Conservation (phyloP, 2,329 filamentous ascomycete species). For the Ophiognomonia clavigignenti-juglandacearum region DNA sequence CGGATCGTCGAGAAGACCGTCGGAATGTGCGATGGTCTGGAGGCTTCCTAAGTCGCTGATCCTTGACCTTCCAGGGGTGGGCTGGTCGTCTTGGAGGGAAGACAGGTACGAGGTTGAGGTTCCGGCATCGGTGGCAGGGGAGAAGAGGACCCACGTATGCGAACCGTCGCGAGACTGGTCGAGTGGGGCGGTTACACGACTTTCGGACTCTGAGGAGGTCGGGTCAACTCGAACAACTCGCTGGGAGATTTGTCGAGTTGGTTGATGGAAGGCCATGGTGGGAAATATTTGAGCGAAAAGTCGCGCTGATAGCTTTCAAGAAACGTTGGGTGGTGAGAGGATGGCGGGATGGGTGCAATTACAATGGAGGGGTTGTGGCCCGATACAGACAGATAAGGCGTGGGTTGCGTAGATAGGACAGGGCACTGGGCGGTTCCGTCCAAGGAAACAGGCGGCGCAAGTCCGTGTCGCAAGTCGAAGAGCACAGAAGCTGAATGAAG, state of each 20-base stretch:
- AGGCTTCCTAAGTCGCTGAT: constrained; percentile 79
- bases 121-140: constrained; percentile 58
- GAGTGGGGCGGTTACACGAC: constrained; percentile 20
- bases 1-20: constrained; percentile 21
- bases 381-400: neutral
- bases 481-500: constrained; percentile 5
- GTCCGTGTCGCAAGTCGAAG: neutral
- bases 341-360: neutral
- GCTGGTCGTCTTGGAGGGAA: constrained; percentile 60
- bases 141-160: constrained; percentile 96
- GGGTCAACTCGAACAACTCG: constrained; percentile 38
- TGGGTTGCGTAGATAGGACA: neutral
- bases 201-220: constrained; percentile 33
- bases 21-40: constrained; percentile 61
- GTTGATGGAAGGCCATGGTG: constrained; percentile 57
- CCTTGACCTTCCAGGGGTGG: constrained; percentile 64
- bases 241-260: constrained; percentile 47
- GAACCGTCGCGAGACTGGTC: constrained; percentile 57
- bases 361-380: constrained; percentile 1
- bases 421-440: too few species aligned
- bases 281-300: too few species aligned
- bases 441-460: too few species aligned
- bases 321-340: neutral
- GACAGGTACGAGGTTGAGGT: constrained; percentile 64
- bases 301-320: too few species aligned